Evolutionary conservation across 305 asterid species (phyloP).

Genomic region (Rubia peregrina): DNA sequence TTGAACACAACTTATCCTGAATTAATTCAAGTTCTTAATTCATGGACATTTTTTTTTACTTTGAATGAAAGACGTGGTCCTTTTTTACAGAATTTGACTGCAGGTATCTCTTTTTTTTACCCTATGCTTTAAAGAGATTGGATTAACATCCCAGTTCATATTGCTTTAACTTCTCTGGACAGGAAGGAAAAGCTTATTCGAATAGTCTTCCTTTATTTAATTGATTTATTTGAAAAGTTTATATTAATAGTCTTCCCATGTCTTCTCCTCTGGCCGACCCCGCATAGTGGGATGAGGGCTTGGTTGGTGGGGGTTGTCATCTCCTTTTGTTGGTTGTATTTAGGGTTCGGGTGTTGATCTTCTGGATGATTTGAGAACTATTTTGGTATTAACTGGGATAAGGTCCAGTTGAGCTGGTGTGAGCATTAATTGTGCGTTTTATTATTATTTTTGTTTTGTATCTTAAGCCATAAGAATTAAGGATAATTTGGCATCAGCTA

Average conservation of each 20-base stretch:
- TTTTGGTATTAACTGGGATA: neutral
- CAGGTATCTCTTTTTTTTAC: neutral
- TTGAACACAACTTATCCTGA: slow-evolving; percentile 3
- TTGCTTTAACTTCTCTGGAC: neutral
- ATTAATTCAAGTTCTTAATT: neutral
- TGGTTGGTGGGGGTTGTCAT: too few species aligned
- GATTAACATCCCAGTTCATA: neutral
- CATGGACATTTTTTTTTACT: neutral
- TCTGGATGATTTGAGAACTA: neutral
- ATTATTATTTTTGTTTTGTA: neutral
- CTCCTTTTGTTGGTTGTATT: neutral
- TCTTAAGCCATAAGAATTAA: neutral
- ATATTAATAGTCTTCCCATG: too few species aligned
- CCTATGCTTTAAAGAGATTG: neutral
- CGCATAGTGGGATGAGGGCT: too few species aligned
- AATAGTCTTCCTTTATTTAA: neutral
- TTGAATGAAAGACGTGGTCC: neutral
- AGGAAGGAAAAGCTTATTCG: neutral
- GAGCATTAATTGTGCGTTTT: neutral
- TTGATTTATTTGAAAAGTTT: neutral
- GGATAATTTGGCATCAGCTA: neutral
- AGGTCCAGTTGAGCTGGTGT: neutral
- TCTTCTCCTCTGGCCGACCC: too few species aligned
- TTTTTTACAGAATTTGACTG: slow-evolving; percentile 1
- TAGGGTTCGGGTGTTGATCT: neutral